Conservation (phyloP, 345 rosid species). For the Psidium guajava region DNA sequence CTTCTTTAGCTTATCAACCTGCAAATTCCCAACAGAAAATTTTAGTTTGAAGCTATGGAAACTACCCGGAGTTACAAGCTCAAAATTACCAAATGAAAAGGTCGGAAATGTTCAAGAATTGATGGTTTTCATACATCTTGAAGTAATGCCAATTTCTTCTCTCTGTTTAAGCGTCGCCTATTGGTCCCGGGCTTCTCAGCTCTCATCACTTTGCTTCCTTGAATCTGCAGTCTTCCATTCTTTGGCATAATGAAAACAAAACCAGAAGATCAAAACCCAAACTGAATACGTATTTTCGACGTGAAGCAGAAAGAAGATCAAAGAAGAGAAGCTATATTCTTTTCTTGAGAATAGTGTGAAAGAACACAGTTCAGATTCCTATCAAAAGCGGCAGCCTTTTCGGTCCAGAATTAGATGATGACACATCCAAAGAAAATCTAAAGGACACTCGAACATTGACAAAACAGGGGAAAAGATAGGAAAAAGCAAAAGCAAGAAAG, state of each 20-base stretch:
- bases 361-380: constrained; percentile 33
- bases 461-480: neutral
- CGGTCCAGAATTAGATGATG: neutral
- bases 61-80: neutral
- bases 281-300: neutral
- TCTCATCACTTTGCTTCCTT: constrained; percentile 22
- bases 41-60: neutral
- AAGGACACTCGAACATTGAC: neutral
- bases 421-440: neutral
- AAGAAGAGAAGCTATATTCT: constrained; percentile 23
- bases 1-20: constrained; percentile 94
- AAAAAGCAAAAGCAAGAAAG: neutral
- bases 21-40: constrained; percentile 1
- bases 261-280: constrained; percentile 7
- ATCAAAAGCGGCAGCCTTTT: constrained; percentile 28
- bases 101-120: neutral
- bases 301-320: neutral
- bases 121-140: constrained; percentile 54
- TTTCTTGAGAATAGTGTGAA: constrained; percentile 52
- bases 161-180: constrained; percentile 57
- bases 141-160: constrained; percentile 62
- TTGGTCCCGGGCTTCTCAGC: constrained; percentile 34
- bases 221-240: constrained; percentile 49
- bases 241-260: constrained; percentile 8
- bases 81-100: neutral